phyloP scores from a whole-genome alignment of 148 eudicot genomes.

The Fagopyrum homotropicum region DNA sequence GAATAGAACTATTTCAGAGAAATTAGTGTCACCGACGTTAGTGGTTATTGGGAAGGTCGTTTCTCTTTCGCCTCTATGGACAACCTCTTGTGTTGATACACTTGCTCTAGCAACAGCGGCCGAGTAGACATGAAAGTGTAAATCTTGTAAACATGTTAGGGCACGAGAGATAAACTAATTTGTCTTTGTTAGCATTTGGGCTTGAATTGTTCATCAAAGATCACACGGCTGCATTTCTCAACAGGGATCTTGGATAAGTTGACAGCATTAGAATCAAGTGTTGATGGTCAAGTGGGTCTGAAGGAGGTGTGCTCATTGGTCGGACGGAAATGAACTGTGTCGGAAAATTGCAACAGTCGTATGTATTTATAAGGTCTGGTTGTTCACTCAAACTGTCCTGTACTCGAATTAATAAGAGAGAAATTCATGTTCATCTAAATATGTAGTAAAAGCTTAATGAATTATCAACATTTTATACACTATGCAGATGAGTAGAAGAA shows the following conservation, averaged over 20 bases:
- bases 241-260: background rate
- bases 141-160: background rate
- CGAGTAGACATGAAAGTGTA: background rate
- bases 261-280: background rate
- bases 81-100: slow-evolving; percentile 22
- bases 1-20: slow-evolving; percentile 37
- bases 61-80: slow-evolving; percentile 87
- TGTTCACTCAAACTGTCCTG: background rate
- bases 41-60: slow-evolving; percentile 94
- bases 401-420: background rate
- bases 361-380: background rate
- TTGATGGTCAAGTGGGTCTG: background rate
- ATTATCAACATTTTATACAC: too few species aligned
- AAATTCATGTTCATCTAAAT: background rate
- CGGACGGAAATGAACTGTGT: too few species aligned
- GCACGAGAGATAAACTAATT: background rate
- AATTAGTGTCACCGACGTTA: slow-evolving; percentile 77
- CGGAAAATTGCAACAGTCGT: too few species aligned
- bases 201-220: background rate
- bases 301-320: background rate
- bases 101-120: background rate
- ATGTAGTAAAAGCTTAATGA: too few species aligned
- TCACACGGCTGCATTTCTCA: background rate
- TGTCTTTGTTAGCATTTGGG: background rate
- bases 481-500: too few species aligned